Conservation (phyloP, 2,329 filamentous ascomycete species). For the Ophiocordyceps camponoti-saundersi region DNA sequence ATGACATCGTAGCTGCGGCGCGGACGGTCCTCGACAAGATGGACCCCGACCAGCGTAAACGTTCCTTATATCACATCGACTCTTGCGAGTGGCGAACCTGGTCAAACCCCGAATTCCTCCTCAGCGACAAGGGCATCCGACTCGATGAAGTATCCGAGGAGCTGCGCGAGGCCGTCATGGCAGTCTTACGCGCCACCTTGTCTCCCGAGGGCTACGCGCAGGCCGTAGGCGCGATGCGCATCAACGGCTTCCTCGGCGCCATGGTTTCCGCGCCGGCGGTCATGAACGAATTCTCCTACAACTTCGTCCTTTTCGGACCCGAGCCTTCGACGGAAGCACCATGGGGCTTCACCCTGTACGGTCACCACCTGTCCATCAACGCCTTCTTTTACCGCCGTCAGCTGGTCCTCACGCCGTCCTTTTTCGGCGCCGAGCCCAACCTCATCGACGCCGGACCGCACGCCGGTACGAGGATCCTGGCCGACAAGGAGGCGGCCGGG, state of each 20-base stretch:
- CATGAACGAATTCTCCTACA: conserved; percentile 63
- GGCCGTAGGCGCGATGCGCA: conserved; percentile 50
- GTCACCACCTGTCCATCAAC: conserved; percentile 61
- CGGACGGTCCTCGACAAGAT: conserved; percentile 28
- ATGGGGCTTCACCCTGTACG: conserved; percentile 63
- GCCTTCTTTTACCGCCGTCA: conserved; percentile 49
- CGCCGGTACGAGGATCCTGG: conserved; percentile 47
- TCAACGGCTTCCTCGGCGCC: conserved; percentile 60
- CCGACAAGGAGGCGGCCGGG: conserved; percentile 45
- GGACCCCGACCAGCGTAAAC: conserved; percentile 27
- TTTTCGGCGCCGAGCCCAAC: conserved; percentile 69
- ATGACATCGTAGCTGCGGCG: conserved; percentile 34
- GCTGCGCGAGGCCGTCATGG: conserved; percentile 31
- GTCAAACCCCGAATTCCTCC: conserved; percentile 57
- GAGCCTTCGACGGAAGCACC: conserved; percentile 34
- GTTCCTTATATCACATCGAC: conserved; percentile 44
- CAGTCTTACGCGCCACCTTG: conserved; percentile 38
- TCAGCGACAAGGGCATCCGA: conserved; percentile 51
- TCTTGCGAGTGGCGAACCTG: conserved; percentile 54
- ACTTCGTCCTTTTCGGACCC: conserved; percentile 52
- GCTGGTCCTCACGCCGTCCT: conserved; percentile 56
- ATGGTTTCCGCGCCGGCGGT: conserved; percentile 43
- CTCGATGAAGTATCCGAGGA: conserved; percentile 39
- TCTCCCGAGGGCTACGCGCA: conserved; percentile 58
- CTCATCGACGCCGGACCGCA: conserved; percentile 48